Percentiles rank a stretch among this genome's conserved stretches.
phyloP scores from a whole-genome alignment of 2,329 filamentous ascomycete genomes.

The Clarireedia paspali region DNA sequence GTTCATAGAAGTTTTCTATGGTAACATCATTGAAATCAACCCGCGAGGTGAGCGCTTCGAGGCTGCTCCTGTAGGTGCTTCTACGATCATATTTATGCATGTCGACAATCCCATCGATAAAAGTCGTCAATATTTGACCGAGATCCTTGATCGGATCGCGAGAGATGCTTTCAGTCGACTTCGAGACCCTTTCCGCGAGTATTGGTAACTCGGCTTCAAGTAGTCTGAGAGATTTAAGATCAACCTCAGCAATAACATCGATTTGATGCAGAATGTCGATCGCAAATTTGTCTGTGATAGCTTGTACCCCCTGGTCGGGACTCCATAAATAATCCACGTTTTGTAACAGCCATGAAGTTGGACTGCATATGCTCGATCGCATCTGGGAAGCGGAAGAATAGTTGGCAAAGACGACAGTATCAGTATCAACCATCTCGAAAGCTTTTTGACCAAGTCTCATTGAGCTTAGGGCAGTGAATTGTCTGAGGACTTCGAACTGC shows the following conservation, averaged over 20 bases:
- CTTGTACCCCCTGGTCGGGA: slow-evolving; percentile 30
- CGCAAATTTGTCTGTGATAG: slow-evolving; percentile 42
- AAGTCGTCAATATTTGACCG: slow-evolving; percentile 16
- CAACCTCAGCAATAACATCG: slow-evolving; percentile 42
- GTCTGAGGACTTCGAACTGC: slow-evolving; percentile 51
- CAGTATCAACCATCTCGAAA: slow-evolving; percentile 11
- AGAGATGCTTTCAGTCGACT: slow-evolving; percentile 29
- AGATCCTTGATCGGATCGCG: slow-evolving; percentile 42
- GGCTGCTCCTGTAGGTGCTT: background rate
- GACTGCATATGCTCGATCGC: slow-evolving; percentile 19
- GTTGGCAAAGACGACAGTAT: slow-evolving; percentile 26
- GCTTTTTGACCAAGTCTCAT: slow-evolving; percentile 9
- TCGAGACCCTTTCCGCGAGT: slow-evolving; percentile 41
- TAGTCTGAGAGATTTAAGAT: slow-evolving; percentile 51
- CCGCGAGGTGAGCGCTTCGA: background rate
- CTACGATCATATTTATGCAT: slow-evolving; percentile 15
- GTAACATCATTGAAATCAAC: background rate
- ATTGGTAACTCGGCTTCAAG: slow-evolving; percentile 58
- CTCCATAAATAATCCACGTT: slow-evolving; percentile 27
- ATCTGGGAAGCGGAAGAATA: slow-evolving; percentile 25
- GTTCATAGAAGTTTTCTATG: background rate
- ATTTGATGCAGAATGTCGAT: slow-evolving; percentile 49
- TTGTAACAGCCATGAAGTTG: slow-evolving; percentile 19
- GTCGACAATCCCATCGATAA: slow-evolving; percentile 19
- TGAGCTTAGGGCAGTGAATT: slow-evolving; percentile 29